A percentile compares a stretch with the other conserved stretches of the same genome.
Conservation (phyloP, 441 rosid species). For the Syzygium syzygioides region DNA sequence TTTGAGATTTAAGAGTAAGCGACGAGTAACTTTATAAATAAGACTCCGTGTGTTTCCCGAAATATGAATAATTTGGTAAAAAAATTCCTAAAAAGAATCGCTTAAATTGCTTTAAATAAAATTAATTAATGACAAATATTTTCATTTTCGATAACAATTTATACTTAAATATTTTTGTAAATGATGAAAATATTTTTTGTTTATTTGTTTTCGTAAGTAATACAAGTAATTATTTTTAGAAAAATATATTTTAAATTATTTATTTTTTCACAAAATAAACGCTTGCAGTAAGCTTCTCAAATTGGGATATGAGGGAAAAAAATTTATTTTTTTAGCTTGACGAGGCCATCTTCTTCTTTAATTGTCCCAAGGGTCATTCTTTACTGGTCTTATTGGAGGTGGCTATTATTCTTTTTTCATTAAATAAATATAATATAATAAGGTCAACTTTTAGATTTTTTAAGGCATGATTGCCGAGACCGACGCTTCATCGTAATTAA, state of each 20-base stretch:
- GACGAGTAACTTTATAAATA: background rate
- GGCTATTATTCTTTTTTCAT: background rate
- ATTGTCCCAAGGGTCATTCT: background rate
- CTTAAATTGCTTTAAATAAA: background rate
- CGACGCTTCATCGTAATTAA: background rate
- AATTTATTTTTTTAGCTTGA: background rate
- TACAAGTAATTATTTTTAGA: fast-evolving
- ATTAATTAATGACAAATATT: fast-evolving
- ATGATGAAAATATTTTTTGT: fast-evolving
- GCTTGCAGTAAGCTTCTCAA: fast-evolving
- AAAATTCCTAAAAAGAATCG: fast-evolving
- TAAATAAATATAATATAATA: background rate
- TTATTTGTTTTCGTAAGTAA: background rate
- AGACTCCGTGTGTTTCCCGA: fast-evolving
- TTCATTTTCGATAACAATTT: background rate
- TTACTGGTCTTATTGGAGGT: background rate
- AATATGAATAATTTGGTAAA: background rate
- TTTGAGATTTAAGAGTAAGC: too few species aligned
- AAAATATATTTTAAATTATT: background rate
- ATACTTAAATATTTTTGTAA: fast-evolving
- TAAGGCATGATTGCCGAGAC: background rate
- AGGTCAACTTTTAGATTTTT: background rate
- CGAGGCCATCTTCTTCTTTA: background rate
- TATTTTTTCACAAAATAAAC: fast-evolving
- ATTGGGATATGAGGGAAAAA: background rate